A percentile compares a stretch with the other conserved stretches of the same genome.
Evolutionary conservation across 1,284 basidiomycete species (phyloP).

Genomic region (Vanrija sp.): DNA sequence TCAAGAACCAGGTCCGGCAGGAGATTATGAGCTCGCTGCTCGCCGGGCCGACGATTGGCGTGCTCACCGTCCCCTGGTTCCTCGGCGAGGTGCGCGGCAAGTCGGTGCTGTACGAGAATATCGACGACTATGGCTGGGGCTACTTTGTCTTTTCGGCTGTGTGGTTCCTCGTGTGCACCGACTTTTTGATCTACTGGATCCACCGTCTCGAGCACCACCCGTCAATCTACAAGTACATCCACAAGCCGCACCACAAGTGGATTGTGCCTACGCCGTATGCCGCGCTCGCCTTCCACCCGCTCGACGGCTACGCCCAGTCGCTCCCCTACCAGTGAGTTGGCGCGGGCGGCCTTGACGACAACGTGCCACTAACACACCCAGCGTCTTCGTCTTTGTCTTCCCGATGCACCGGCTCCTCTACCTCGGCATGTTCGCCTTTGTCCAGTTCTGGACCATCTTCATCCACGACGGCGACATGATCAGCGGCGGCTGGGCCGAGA

Average conservation of each 20-base stretch:
- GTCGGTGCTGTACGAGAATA: constrained; percentile 70
- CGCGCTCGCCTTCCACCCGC: constrained; percentile 93
- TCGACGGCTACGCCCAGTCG: constrained; percentile 92
- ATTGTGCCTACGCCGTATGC: constrained; percentile 95
- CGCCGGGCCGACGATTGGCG: constrained; percentile 74
- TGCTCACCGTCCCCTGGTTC: constrained; percentile 91
- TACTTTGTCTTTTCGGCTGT: constrained; percentile 45
- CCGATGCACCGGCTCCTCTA: constrained; percentile 82
- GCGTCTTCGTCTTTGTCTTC: constrained; percentile 81
- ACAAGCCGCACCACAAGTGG: constrained; percentile 99
- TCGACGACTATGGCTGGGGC: constrained; percentile 57
- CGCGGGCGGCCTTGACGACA: background rate
- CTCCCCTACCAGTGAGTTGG: constrained; percentile 73
- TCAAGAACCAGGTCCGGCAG: constrained; percentile 72
- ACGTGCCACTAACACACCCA: constrained; percentile 11
- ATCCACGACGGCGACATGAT: constrained; percentile 99
- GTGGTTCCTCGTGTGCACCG: constrained; percentile 85
- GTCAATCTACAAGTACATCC: constrained; percentile 78
- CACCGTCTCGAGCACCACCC: constrained; percentile 90
- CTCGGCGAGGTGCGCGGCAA: constrained; percentile 85
- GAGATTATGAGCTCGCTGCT: constrained; percentile 76
- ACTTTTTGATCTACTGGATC: constrained; percentile 89
- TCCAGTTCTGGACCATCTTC: constrained; percentile 89
- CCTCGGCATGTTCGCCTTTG: constrained; percentile 75
- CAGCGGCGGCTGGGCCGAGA: constrained; percentile 83